Evolutionary conservation across 2,329 filamentous ascomycete genomes (phyloP), one percentile per base, ranked within the genome.

Genomic region (Aspergillus puulaauensis): DNA sequence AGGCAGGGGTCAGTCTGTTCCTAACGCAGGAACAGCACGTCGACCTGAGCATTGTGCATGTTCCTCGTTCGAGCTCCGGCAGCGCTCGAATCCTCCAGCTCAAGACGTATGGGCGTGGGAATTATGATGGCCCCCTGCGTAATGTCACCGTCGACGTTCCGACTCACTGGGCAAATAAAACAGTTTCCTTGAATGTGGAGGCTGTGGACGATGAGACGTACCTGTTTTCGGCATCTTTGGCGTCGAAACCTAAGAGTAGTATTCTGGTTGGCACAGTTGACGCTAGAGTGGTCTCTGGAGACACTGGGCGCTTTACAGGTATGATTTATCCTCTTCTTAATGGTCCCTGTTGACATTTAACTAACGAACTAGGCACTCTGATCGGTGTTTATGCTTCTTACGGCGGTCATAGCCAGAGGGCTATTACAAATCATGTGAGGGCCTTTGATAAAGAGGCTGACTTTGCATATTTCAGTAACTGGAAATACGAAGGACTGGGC

Each of bases 21-120:
- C 37, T 67, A 4, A 62, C 59, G 2, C 63, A 64, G 39, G 37
- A 59, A 3, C 62, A 67, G 17, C 63, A 66, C 39, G 50, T 66
- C 6, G 64, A 67, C 23, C 45, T 67, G 2, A 59, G 62, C 1
- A 50, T 66, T 12, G 61, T 55, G 5, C 21, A 31, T 35, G 3
- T 44, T 44, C 14, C 17, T 2, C 9, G 19, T 8, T 39, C 24
- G 11, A 7, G 8, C 11, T 21, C 37, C 7, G 11, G 15, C 21
- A 31, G 17, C 5, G 39, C 27, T 11, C 27, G 27, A 11, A 31
- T 33, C 12, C 17, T 59, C 7, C 37, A 56, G 7, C 21, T 59
- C 6, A 52, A 48, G 3, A 52, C 39, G 1, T 19, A 44, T 17
- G 57, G 54, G 2, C 19, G 15, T 1, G 54, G 57, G 1, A 57